Evolutionary conservation across 176 grass and related monocot genomes (phyloP).

Genomic region (Poa annua): DNA sequence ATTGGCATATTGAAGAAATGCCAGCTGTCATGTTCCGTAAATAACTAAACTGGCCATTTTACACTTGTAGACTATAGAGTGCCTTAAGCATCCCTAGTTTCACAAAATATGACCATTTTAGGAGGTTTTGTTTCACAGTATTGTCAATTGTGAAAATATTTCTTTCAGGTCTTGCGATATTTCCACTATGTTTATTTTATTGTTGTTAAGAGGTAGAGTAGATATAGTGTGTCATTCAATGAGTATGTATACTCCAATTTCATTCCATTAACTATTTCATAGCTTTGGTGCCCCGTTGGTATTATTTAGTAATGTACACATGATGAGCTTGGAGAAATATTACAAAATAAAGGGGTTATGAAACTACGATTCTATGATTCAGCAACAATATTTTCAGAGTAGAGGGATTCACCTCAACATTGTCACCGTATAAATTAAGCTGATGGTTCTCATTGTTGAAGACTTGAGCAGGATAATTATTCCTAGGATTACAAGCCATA

Average conservation of each 20-base stretch:
- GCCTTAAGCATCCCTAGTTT: background rate
- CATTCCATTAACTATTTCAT: background rate
- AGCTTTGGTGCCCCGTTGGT: background rate
- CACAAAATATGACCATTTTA: background rate
- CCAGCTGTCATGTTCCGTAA: background rate
- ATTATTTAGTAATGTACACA: background rate
- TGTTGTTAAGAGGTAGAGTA: background rate
- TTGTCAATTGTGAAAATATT: slow-evolving; percentile 8
- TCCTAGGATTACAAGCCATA: slow-evolving; percentile 94
- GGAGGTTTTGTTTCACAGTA: background rate
- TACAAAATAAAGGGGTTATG: background rate
- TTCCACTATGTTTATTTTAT: background rate
- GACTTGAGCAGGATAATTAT: slow-evolving; percentile 95
- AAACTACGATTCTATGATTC: slow-evolving; percentile 35
- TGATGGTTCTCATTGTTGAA: slow-evolving; percentile 99
- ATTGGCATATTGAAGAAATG: slow-evolving; percentile 17
- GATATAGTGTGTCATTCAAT: background rate
- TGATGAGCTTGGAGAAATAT: slow-evolving; percentile 1
- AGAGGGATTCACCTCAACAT: slow-evolving; percentile 78
- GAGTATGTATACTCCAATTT: background rate
- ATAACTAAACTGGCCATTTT: background rate
- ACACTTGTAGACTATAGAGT: background rate
- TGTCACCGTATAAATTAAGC: slow-evolving; percentile 93
- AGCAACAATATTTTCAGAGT: slow-evolving; percentile 14
- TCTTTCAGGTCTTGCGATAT: background rate